A percentile compares a stretch with the other conserved stretches of the same genome.
These are phyloP conservation scores for Tulasnella sp. DNA, from an alignment of 768 basidiomycete species.

Conservation along the genomic window DNA sequence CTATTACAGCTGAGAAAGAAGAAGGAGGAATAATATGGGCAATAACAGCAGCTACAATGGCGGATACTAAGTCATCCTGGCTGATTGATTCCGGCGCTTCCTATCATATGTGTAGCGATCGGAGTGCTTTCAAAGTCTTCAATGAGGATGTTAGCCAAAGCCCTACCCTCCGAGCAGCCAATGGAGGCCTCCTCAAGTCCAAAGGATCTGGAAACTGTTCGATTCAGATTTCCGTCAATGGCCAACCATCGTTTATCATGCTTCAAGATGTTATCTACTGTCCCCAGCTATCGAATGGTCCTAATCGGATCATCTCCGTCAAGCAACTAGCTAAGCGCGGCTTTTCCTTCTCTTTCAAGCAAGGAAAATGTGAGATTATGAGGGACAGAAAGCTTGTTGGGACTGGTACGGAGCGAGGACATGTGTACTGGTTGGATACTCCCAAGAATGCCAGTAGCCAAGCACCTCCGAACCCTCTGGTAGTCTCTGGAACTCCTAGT, in stretches of 20 bases:
- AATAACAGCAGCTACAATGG: no score
- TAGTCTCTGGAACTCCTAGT: background rate
- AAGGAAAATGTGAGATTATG: background rate
- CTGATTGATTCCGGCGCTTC: slow-evolving; percentile 3
- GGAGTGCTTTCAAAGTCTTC: background rate
- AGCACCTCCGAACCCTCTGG: background rate
- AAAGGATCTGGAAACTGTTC: background rate
- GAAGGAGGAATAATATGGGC: no score
- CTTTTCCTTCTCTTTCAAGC: background rate
- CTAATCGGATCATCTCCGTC: slow-evolving; percentile 11
- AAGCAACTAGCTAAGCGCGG: background rate
- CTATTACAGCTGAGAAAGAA: no score
- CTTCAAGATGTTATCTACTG: slow-evolving; percentile 11
- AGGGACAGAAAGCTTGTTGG: background rate
- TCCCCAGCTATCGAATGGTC: slow-evolving; percentile 8
- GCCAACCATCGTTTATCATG: background rate
- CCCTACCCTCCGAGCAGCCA: background rate
- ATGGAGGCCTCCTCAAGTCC: background rate
- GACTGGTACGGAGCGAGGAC: background rate
- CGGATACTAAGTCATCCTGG: no score
- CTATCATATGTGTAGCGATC: background rate
- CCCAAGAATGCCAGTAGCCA: background rate
- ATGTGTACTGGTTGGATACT: background rate
- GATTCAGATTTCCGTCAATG: background rate
- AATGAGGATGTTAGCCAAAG: background rate